phyloP scores from a whole-genome alignment of 805 yeast species.

The Danielia reshetovae region DNA sequence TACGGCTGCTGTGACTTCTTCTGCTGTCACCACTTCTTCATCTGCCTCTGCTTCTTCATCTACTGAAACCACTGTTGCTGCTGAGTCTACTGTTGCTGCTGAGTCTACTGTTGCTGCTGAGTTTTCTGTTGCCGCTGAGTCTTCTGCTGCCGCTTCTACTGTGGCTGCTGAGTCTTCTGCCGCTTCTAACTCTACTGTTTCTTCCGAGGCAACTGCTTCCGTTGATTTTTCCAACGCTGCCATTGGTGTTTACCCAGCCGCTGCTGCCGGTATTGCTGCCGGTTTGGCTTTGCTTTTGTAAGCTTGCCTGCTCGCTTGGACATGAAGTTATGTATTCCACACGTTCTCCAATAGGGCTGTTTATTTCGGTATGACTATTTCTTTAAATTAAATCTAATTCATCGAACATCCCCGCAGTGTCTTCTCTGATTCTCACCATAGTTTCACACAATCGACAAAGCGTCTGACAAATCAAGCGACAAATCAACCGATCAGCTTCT shows the following conservation, averaged over 20 bases:
- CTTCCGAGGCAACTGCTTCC: slow-evolving; percentile 8
- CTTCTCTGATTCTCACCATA: too few relatives aligned
- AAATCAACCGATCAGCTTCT: too few relatives aligned
- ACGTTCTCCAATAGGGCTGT: too few relatives aligned
- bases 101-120: slow-evolving; percentile 4
- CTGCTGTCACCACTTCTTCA: slow-evolving; percentile 3
- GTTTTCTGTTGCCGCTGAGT: slow-evolving; percentile 3
- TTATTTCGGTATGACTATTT: too few relatives aligned
- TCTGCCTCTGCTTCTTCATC: slow-evolving; percentile 5
- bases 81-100: slow-evolving; percentile 7
- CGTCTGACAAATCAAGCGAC: too few relatives aligned
- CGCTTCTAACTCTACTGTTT: slow-evolving; percentile 3
- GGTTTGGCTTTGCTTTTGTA: slow-evolving; percentile 14
- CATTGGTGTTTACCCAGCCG: slow-evolving; percentile 13
- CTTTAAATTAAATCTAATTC: too few relatives aligned
- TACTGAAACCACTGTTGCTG: not conserved
- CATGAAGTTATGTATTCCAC: too few relatives aligned
- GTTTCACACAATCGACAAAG: too few relatives aligned
- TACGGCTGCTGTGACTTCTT: slow-evolving; percentile 1
- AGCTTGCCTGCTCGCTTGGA: too few relatives aligned
- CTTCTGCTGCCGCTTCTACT: slow-evolving; percentile 5
- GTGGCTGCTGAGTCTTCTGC: slow-evolving; percentile 5
- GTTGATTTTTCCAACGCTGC: slow-evolving; percentile 14
- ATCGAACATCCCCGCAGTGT: too few relatives aligned
- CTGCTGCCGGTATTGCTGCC: slow-evolving; percentile 13